phyloP scores from a whole-genome alignment of 257 asterid genomes.

The Rehmannia glutinosa region DNA sequence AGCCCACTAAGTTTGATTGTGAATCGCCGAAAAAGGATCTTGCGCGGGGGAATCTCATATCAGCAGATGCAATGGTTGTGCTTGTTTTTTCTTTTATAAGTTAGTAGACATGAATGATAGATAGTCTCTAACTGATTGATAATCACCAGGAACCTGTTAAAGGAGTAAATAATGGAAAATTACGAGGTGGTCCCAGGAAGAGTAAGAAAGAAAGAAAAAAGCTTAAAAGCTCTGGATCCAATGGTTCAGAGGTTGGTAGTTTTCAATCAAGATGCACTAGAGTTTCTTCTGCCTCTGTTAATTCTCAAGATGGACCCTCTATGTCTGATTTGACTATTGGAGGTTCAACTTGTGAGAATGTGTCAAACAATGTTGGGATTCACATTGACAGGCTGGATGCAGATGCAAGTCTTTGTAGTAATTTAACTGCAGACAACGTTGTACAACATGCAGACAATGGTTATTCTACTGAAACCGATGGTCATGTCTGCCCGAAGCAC shows the following conservation, averaged over 20 bases:
- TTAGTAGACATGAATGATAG: conserved; percentile 29
- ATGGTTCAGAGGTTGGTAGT: conserved; percentile 38
- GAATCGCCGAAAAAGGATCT: conserved; percentile 38
- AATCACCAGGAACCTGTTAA: conserved; percentile 68
- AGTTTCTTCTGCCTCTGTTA: conserved; percentile 33
- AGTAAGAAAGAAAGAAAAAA: conserved; percentile 75
- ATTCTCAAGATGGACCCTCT: conserved; percentile 34
- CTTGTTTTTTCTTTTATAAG: conserved; percentile 35
- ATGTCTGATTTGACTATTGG: conserved; percentile 38
- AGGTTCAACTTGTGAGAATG: conserved; percentile 32
- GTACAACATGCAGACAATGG: too few species aligned
- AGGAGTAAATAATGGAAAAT: conserved; percentile 47
- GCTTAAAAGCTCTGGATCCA: conserved; percentile 44
- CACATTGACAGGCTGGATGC: conserved; percentile 31
- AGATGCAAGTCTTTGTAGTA: conserved; percentile 18
- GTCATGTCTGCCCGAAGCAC: conserved; percentile 31
- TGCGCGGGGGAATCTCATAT: conserved; percentile 35
- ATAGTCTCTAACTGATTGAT: conserved; percentile 53
- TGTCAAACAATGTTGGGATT: conserved; percentile 26
- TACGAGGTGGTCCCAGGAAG: conserved; percentile 60
- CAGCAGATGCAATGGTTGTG: conserved; percentile 64
- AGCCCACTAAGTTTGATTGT: conserved; percentile 28
- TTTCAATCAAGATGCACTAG: conserved; percentile 39
- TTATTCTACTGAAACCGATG: conserved; percentile 28
- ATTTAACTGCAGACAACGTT: conserved; percentile 17